Percentiles rank a stretch among this genome's conserved stretches.
Conservation (phyloP, 805 yeast genomes). For the Saturnispora diversa region DNA sequence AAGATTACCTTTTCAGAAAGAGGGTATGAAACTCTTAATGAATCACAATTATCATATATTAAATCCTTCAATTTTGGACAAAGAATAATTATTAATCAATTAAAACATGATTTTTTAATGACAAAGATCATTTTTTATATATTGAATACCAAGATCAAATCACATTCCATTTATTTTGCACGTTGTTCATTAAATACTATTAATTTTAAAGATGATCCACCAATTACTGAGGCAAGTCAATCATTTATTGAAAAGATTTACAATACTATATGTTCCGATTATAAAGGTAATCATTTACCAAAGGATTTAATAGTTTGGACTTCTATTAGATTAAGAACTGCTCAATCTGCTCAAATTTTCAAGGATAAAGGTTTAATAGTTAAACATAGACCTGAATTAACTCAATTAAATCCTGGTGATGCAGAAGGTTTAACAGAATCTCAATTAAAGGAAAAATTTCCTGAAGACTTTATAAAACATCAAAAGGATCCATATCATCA, state of each 20-base stretch:
- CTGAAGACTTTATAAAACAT: slow-evolving; percentile 62
- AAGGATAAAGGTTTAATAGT: slow-evolving; percentile 54
- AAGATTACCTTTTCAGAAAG: slow-evolving; percentile 63
- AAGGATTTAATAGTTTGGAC: slow-evolving; percentile 77
- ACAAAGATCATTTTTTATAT: slow-evolving; percentile 87
- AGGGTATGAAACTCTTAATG: slow-evolving; percentile 65
- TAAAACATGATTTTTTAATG: slow-evolving; percentile 80
- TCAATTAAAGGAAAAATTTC: slow-evolving; percentile 52
- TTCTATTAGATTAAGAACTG: slow-evolving; percentile 78
- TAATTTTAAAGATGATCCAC: slow-evolving; percentile 69
- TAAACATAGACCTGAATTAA: slow-evolving; percentile 71
- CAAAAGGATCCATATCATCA: slow-evolving; percentile 82
- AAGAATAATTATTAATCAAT: slow-evolving; percentile 66
- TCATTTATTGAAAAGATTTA: slow-evolving; percentile 60
- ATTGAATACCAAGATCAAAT: slow-evolving; percentile 81
- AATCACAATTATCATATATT: slow-evolving; percentile 55
- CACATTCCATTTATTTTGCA: slow-evolving; percentile 90
- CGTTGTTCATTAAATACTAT: slow-evolving; percentile 58
- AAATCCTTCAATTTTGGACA: slow-evolving; percentile 90
- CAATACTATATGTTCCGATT: slow-evolving; percentile 40
- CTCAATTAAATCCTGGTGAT: slow-evolving; percentile 84
- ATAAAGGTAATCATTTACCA: slow-evolving; percentile 22
- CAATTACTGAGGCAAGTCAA: slow-evolving; percentile 65
- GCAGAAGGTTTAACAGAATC: slow-evolving; percentile 60
- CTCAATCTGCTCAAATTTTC: slow-evolving; percentile 69